phyloP scores from a whole-genome alignment of 106 monocot species.

The Apostasia shenzhenica region DNA sequence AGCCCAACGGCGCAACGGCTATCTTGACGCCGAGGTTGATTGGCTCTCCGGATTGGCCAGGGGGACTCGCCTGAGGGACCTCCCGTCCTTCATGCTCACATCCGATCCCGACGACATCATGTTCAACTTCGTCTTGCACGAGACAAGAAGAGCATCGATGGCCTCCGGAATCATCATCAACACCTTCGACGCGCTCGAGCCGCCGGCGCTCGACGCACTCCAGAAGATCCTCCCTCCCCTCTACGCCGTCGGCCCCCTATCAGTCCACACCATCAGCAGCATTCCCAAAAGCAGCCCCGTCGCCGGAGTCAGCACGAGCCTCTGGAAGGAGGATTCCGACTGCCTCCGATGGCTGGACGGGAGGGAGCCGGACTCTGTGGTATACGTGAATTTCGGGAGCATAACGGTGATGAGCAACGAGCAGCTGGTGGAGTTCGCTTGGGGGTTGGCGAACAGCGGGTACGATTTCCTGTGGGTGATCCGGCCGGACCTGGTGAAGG shows the following conservation, averaged over 20 bases:
- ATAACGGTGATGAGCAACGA: conserved; percentile 1
- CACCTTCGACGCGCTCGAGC: not conserved
- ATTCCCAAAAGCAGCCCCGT: not conserved
- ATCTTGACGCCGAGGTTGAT: conserved; percentile 7
- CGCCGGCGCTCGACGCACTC: not conserved
- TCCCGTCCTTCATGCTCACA: not conserved
- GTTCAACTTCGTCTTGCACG: not conserved
- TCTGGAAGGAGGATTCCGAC: not conserved
- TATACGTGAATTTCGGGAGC: conserved; percentile 10
- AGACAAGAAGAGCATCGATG: not conserved
- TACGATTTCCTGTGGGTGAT: conserved; percentile 1
- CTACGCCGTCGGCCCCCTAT: conserved; percentile 6
- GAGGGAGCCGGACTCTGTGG: not conserved
- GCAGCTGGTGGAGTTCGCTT: conserved; percentile 1
- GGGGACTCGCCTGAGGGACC: not conserved
- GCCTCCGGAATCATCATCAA: conserved; percentile 2
- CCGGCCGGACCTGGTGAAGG: not conserved
- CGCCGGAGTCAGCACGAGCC: not conserved
- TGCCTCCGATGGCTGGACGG: not conserved
- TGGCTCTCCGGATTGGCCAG: conserved; percentile 3
- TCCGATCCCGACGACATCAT: conserved; percentile 2
- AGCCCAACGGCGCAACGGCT: conserved; percentile 8
- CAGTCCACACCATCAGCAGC: not conserved
- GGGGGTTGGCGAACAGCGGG: conserved; percentile 1
- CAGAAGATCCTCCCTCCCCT: not conserved